Evolutionary conservation across 176 grass and related monocot genomes (phyloP).

Genomic region (Avena eriantha): DNA sequence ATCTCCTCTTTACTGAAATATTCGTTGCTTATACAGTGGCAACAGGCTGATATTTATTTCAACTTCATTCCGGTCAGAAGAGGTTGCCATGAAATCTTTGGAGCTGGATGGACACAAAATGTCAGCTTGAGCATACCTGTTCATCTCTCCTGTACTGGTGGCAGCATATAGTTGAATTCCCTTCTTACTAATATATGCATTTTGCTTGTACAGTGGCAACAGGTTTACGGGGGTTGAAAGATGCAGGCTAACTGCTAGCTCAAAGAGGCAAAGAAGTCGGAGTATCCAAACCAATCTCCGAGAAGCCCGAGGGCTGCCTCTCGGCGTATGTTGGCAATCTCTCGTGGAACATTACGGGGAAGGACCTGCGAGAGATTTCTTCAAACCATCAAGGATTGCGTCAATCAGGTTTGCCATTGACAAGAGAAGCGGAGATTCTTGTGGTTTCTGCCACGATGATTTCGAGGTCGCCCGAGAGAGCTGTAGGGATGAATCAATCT

Average conservation of each 20-base stretch:
- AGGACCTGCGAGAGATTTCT: constrained; percentile 60
- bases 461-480: constrained; percentile 85
- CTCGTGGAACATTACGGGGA: constrained; percentile 75
- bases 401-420: constrained; percentile 77
- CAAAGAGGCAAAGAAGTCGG: constrained; percentile 72
- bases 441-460: constrained; percentile 86
- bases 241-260: constrained; percentile 58
- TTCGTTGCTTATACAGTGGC: constrained; percentile 38
- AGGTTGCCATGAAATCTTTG: constrained; percentile 62
- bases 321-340: constrained; percentile 86
- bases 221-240: constrained; percentile 75
- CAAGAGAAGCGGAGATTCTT: constrained; percentile 59
- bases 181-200: neutral
- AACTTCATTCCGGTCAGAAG: constrained; percentile 46
- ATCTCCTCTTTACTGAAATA: neutral
- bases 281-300: constrained; percentile 62
- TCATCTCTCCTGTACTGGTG: neutral
- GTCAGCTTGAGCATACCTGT: constrained; percentile 36
- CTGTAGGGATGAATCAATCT: constrained; percentile 74
- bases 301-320: constrained; percentile 80
- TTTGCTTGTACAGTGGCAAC: constrained; percentile 47
- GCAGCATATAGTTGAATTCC: neutral
- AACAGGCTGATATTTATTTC: constrained; percentile 45
- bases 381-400: constrained; percentile 63
- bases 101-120: constrained; percentile 80